These are phyloP conservation scores for Magnaporthales sp. DNA, from an alignment of 2,329 filamentous ascomycete genomes.

Conservation along the genomic window DNA sequence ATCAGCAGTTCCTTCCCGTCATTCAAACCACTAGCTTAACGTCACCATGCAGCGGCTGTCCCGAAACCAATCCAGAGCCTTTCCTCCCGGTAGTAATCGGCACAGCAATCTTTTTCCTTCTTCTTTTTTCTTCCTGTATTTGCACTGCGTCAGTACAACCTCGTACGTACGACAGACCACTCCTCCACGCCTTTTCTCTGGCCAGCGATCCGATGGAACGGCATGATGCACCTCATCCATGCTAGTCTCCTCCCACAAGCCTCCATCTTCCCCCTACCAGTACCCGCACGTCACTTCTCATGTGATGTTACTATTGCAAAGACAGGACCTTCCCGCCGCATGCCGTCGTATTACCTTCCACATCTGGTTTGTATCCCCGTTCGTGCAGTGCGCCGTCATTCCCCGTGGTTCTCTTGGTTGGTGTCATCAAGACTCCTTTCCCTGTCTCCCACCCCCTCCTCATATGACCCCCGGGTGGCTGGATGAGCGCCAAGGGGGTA, in stretches of 20 bases:
- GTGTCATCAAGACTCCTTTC: not conserved
- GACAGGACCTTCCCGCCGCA: not conserved
- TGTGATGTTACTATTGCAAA: not conserved
- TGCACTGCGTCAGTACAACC: not conserved
- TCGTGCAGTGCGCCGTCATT: not conserved
- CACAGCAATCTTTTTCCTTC: not conserved
- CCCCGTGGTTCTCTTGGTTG: not conserved
- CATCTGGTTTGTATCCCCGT: not conserved
- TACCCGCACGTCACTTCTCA: not conserved
- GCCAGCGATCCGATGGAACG: not conserved
- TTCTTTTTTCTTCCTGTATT: not conserved
- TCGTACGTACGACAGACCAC: not conserved
- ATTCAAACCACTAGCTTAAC: not conserved
- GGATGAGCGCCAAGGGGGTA: not conserved
- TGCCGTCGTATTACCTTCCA: not conserved
- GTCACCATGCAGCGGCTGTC: not conserved
- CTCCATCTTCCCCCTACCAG: not conserved
- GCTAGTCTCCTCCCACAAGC: not conserved
- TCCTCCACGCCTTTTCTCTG: not conserved
- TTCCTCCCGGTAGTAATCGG: not conserved
- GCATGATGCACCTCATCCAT: not conserved
- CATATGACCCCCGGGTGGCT: not conserved
- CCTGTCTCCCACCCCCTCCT: not conserved
- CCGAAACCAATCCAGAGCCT: not conserved
- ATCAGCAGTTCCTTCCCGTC: not conserved